A percentile compares a stretch with the other conserved stretches of the same genome.
These are phyloP conservation scores for Neurospora tetrasperma DNA, from an alignment of 495 filamentous ascomycete genomes.

Conservation along the genomic window DNA sequence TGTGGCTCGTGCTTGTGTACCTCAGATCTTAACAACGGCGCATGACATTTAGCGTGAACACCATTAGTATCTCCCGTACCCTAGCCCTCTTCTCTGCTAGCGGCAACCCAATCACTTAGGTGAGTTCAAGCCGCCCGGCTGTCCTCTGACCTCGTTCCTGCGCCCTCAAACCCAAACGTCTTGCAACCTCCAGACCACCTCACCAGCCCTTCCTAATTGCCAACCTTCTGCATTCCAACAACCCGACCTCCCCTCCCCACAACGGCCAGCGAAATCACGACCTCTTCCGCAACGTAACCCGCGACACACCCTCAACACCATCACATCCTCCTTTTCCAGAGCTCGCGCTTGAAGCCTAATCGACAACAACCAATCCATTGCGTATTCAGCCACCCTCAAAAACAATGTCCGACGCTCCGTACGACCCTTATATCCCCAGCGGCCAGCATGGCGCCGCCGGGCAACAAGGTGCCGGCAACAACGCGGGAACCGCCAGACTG, in stretches of 20 bases:
- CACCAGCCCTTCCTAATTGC: constrained; percentile 13
- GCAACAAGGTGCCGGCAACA: constrained; percentile 27
- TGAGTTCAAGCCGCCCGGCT: constrained; percentile 8
- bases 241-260: constrained; percentile 6
- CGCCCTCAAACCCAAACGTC: constrained; percentile 21
- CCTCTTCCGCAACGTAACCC: constrained; percentile 7
- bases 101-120: constrained; percentile 10
- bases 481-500: constrained; percentile 39
- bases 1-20: not conserved
- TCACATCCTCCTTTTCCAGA: not conserved
- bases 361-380: not conserved
- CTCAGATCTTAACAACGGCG: not conserved
- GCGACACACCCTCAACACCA: not conserved
- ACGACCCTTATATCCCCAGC: constrained; percentile 85
- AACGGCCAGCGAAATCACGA: constrained; percentile 7
- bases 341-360: constrained; percentile 1
- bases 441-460: constrained; percentile 39
- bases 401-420: constrained; percentile 59
- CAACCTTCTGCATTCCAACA: constrained; percentile 13
- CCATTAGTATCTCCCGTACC: not conserved
- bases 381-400: not conserved
- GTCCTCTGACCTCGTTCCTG: constrained; percentile 17
- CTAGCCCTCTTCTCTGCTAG: constrained; percentile 1
- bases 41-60: not conserved
- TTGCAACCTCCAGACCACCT: constrained; percentile 10